Conservation (phyloP, 2,329 filamentous ascomycete genomes). For the Colletotrichum siamense region DNA sequence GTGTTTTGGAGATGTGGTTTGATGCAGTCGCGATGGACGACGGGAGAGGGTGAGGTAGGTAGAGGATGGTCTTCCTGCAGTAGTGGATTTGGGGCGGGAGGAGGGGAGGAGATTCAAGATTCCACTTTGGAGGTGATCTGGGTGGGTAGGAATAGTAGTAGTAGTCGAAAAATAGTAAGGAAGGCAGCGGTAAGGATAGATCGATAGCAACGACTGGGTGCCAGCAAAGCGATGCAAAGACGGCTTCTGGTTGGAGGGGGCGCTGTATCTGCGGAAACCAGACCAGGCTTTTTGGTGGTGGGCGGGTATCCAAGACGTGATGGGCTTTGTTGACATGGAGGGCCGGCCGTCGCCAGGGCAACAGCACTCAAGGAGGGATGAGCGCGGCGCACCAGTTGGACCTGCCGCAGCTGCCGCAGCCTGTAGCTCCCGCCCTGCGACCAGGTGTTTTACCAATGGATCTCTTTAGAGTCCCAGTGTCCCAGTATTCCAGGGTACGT, state of each 20-base stretch:
- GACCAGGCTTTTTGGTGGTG: constrained; percentile 2
- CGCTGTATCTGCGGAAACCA: constrained; percentile 29
- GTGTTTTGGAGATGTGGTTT: not conserved
- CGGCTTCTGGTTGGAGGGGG: not conserved
- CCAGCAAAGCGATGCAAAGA: not conserved
- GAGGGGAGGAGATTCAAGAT: constrained; percentile 23
- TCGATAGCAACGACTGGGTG: not conserved
- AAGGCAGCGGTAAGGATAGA: not conserved
- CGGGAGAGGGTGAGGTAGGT: not conserved
- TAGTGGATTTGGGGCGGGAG: constrained; percentile 19
- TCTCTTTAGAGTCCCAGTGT: not conserved
- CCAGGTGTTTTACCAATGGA: not conserved
- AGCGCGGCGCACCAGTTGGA: not conserved
- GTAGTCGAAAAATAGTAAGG: not conserved
- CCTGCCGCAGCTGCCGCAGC: not conserved
- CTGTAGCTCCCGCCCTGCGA: not conserved
- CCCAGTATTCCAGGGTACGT: not conserved
- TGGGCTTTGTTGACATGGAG: constrained; percentile 32
- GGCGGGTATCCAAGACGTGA: constrained; percentile 26
- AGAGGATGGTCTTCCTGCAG: constrained; percentile 15
- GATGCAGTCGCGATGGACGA: constrained; percentile 9
- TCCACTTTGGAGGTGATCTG: constrained; percentile 19
- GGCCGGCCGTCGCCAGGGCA: constrained; percentile 33
- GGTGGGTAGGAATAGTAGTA: constrained; percentile 14
- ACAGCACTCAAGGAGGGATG: constrained; percentile 16